Conservation (phyloP, 805 yeast species). For the Maudiozyma turicensis region DNA sequence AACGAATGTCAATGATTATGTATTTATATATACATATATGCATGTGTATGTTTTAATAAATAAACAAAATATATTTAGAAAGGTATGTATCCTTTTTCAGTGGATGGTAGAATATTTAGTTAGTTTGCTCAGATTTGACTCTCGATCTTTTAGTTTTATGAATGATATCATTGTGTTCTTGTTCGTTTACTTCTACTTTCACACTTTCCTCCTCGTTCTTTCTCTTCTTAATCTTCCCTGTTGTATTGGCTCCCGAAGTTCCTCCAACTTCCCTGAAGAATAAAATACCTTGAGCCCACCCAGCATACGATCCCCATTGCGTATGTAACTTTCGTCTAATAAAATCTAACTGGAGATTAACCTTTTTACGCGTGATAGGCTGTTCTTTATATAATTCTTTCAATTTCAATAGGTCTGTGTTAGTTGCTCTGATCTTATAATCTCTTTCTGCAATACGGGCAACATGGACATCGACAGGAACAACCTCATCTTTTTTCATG, state of each 20-base stretch:
- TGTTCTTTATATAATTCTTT: conserved; percentile 19
- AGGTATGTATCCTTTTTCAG: too few relatives aligned
- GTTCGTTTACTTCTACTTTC: neutral
- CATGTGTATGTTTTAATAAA: neutral
- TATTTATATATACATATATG: neutral
- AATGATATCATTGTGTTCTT: conserved; percentile 5
- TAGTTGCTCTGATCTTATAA: conserved; percentile 42
- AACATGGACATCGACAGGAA: conserved; percentile 94
- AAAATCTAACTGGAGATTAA: conserved; percentile 30
- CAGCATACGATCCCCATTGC: conserved; percentile 86
- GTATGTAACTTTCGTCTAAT: conserved; percentile 52
- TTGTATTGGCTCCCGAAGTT: conserved; percentile 51
- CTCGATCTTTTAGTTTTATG: neutral
- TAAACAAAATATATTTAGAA: too few relatives aligned
- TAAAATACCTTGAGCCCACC: conserved; percentile 96
- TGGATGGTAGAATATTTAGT: neutral
- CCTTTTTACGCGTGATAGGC: conserved; percentile 27
- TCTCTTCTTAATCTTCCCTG: conserved; percentile 19
- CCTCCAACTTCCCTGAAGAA: conserved; percentile 81
- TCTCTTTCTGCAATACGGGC: conserved; percentile 81
- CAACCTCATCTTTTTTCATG: conserved; percentile 55
- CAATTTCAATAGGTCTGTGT: conserved; percentile 23
- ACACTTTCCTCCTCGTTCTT: neutral
- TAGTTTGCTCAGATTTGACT: conserved; percentile 4
- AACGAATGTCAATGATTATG: conserved; percentile 4